Percentiles rank a stretch among this genome's conserved stretches.
Evolutionary conservation across 345 rosid species (phyloP).

Genomic region (Iberis pinnata): DNA sequence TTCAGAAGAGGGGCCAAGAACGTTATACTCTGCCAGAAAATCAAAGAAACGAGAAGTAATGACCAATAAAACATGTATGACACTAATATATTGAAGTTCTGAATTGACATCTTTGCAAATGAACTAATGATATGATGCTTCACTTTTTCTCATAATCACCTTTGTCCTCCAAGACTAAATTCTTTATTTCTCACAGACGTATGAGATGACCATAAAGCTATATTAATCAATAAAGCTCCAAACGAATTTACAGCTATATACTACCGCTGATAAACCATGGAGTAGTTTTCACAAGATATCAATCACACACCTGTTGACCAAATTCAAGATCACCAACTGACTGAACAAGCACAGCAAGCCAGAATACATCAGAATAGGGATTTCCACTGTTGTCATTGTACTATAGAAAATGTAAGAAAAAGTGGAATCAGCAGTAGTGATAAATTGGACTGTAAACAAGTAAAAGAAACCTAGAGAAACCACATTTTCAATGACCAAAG

Average conservation of each 20-base stretch:
- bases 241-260: not conserved
- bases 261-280: conserved; percentile 2
- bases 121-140: conserved; percentile 2
- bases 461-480: not conserved
- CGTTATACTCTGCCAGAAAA: conserved; percentile 57
- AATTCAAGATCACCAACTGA: conserved; percentile 90
- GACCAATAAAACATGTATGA: conserved; percentile 14
- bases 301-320: conserved; percentile 70
- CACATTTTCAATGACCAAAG: conserved; percentile 3
- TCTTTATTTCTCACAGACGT: conserved; percentile 9
- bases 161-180: too few relatives aligned
- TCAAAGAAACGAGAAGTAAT: conserved; percentile 20
- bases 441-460: conserved; percentile 12
- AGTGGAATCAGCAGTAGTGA: conserved; percentile 3
- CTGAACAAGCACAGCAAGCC: conserved; percentile 91
- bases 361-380: conserved; percentile 85
- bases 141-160: too few relatives aligned
- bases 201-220: conserved; percentile 1
- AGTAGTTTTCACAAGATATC: conserved; percentile 8
- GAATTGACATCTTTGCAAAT: conserved; percentile 10
- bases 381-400: conserved; percentile 94
- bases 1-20: conserved; percentile 88
- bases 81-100: conserved; percentile 2
- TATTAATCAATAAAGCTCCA: conserved; percentile 2
- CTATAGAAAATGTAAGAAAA: conserved; percentile 39